Evolutionary conservation across 805 yeast genomes (phyloP).

Genomic region (Candida loeiensis): DNA sequence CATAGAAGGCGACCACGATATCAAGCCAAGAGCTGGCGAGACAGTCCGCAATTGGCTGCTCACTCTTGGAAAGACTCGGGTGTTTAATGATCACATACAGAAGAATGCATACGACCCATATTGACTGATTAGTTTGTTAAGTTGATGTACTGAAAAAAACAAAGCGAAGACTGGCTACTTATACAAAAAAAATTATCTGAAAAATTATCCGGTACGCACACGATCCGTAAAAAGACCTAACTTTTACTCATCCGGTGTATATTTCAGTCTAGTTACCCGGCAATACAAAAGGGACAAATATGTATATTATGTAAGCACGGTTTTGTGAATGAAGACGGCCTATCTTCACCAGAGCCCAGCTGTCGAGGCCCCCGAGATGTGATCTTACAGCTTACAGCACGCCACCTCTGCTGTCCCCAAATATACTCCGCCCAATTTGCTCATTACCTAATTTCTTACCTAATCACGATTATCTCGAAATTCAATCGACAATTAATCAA

Average conservation of each 20-base stretch:
- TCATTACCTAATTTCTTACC: background rate
- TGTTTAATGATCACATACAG: slow-evolving; percentile 58
- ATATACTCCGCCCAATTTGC: too few relatives aligned
- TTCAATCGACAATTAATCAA: background rate
- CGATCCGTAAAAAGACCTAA: slow-evolving; percentile 1
- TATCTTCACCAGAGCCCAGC: too few relatives aligned
- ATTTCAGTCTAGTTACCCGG: slow-evolving; percentile 1
- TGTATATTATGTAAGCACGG: too few relatives aligned
- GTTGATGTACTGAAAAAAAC: slow-evolving; percentile 10
- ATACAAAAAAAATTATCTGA: slow-evolving; percentile 11
- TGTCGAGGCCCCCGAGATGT: too few relatives aligned
- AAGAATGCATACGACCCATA: slow-evolving; percentile 99
- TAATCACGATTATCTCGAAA: background rate
- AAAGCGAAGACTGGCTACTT: slow-evolving; percentile 10
- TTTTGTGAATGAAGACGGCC: too few relatives aligned
- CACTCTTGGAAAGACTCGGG: slow-evolving; percentile 18
- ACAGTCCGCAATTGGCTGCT: slow-evolving; percentile 9
- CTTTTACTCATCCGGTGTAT: background rate
- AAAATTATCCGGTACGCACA: slow-evolving; percentile 18
- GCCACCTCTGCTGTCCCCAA: background rate
- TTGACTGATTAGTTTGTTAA: slow-evolving; percentile 47
- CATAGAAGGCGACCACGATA: slow-evolving; percentile 9
- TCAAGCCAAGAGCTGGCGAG: slow-evolving; percentile 24
- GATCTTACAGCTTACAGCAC: background rate
- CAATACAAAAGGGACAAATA: background rate